phyloP scores from a whole-genome alignment of 306 rosid species.

The Vigna radiata region DNA sequence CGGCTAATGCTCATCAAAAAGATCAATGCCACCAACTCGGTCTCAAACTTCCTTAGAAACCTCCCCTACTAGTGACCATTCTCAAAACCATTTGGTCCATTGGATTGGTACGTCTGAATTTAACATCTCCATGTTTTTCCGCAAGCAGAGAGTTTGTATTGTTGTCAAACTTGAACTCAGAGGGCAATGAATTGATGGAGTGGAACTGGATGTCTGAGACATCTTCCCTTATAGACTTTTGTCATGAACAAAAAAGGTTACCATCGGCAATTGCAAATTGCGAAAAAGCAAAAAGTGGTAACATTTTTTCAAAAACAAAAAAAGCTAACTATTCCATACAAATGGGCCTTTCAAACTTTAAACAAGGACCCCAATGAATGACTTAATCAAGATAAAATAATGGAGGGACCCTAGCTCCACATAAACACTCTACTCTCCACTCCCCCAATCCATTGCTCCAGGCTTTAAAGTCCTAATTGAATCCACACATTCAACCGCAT shows the following conservation, averaged over 20 bases:
- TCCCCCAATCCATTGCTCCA: constrained; percentile 47
- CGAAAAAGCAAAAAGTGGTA: constrained; percentile 42
- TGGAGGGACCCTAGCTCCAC: constrained; percentile 77
- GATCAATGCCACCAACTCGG: constrained; percentile 55
- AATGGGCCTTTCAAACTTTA: constrained; percentile 57
- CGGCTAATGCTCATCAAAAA: constrained; percentile 76
- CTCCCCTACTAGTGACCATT: constrained; percentile 59
- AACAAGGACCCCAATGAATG: constrained; percentile 68
- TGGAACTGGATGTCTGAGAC: constrained; percentile 66
- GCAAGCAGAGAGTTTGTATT: constrained; percentile 47
- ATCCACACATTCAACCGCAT: constrained; percentile 53
- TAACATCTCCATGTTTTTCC: constrained; percentile 50
- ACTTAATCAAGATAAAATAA: constrained; percentile 55
- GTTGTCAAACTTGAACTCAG: constrained; percentile 59
- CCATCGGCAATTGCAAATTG: constrained; percentile 48
- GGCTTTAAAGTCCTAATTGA: constrained; percentile 49
- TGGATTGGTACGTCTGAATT: constrained; percentile 48
- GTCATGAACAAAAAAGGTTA: constrained; percentile 51
- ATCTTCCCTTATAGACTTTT: constrained; percentile 61
- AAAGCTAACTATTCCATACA: constrained; percentile 47
- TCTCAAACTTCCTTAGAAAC: constrained; percentile 50
- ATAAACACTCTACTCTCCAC: constrained; percentile 44
- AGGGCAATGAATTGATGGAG: constrained; percentile 74
- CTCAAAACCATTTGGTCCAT: constrained; percentile 54
- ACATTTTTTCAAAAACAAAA: constrained; percentile 31